Base-by-base conservation (phyloP, 768 basidiomycete species). In the Lactarius evosmus region DNA sequence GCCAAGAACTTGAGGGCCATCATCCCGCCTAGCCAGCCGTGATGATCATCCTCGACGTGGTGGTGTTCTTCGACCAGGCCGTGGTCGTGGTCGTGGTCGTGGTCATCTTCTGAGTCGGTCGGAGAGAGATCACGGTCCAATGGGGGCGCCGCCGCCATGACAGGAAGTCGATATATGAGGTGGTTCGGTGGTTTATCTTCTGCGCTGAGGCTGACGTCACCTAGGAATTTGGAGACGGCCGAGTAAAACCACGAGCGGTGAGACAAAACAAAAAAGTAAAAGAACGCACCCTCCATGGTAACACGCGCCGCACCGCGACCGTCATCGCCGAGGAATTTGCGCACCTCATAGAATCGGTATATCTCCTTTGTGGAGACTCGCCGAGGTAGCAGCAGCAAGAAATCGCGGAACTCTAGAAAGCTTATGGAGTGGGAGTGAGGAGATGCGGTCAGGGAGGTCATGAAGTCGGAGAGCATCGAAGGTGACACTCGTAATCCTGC, bases 331-430 rank as follows among this genome's bases (percentile, higher is more conserved):
- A 89, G 76, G 70, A 81, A 85, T 69, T 78, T 87, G 67, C 79
- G 78, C 63, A 91, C 79, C 74, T 89, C 81, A 70, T 91, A 93
- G 75, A 88, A 93, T 61, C 79, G 83, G 75, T 91, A 95, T 36
- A 97, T 95, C 77, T 98, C 95, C 57, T 82, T 79, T 3, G 91
- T 81, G 1, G 91, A 94, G 30, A 82, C 85, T 73, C 83, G 87
- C 66, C 92, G 85, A 59, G 95, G 93, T 67, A 96, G 75, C 56
- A 96, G 82, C 44, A 96, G 82, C 63, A 97, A 81, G 74, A 93
- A 95, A 76, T 96, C 90, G 46, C 95, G 82, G 73, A 96, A 97
- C 71, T 95, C 88, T 58, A 80, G 78, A 76, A 96, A 98, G 64
- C 80, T 86, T 75, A 96, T 83, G 53, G 78, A 77, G 74, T 84